Percentiles rank a stretch among this genome's conserved stretches.
Conservation (phyloP, 371 early-diverging fungal species). For the Mucor circinelloides region DNA sequence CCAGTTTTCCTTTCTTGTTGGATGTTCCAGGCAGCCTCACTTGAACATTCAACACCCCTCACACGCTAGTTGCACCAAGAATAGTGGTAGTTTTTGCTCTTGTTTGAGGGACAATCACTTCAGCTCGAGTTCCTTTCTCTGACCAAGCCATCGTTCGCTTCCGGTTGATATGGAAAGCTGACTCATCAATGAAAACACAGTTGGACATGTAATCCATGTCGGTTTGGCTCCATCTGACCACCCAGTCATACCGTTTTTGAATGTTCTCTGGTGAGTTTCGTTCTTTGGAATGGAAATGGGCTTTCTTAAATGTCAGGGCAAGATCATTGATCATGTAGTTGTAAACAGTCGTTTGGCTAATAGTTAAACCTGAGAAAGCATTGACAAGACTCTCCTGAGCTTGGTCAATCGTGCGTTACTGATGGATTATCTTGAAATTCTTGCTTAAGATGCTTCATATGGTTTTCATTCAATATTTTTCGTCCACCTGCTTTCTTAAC, state of each 20-base stretch:
- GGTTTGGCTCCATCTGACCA: too few relatives aligned
- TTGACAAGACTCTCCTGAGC: constrained; percentile 4
- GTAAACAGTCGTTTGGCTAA: background rate
- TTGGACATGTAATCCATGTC: too few relatives aligned
- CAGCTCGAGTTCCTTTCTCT: too few relatives aligned
- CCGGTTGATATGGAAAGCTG: too few relatives aligned
- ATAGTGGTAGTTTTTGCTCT: too few relatives aligned
- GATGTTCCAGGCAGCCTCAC: constrained; percentile 11
- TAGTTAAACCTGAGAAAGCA: background rate
- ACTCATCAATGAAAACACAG: too few relatives aligned
- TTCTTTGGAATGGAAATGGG: too few relatives aligned
- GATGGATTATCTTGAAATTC: constrained; percentile 5
- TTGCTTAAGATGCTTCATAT: background rate
- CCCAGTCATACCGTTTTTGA: too few relatives aligned
- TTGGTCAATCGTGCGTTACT: constrained; percentile 13
- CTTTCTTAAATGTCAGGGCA: constrained; percentile 1
- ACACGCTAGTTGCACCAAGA: constrained; percentile 5
- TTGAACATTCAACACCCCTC: constrained; percentile 5
- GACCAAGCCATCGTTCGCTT: too few relatives aligned
- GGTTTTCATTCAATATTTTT: constrained; percentile 10
- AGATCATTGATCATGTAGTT: background rate
- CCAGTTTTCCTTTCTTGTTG: too few relatives aligned
- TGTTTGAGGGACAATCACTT: too few relatives aligned
- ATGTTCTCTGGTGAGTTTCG: too few relatives aligned
- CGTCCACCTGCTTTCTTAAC: background rate